These are phyloP conservation scores for Termitomyces sp. DNA, from an alignment of 768 basidiomycete species.

Conservation along the genomic window DNA sequence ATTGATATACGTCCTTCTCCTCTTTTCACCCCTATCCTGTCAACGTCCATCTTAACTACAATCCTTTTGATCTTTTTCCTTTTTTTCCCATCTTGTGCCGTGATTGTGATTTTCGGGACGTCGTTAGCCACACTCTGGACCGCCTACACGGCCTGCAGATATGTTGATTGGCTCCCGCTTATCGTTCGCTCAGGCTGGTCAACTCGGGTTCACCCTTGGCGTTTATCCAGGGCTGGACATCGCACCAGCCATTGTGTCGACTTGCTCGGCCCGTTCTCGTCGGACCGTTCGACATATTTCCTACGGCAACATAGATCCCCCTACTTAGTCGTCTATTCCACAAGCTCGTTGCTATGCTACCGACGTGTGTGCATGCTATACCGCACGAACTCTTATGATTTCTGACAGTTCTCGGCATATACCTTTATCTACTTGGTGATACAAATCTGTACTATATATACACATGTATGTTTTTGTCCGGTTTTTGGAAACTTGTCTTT, in stretches of 20 bases:
- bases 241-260: neutral
- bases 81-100: neutral
- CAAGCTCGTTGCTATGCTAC: neutral
- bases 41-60: neutral
- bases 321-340: neutral
- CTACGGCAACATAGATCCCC: neutral
- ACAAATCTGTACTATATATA: constrained; percentile 1
- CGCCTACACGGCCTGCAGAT: neutral
- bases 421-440: neutral
- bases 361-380: neutral
- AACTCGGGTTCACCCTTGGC: neutral
- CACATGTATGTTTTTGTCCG: neutral
- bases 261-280: neutral
- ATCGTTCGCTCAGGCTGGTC: neutral
- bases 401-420: neutral
- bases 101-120: neutral
- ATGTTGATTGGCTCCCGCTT: neutral
- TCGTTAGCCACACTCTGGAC: neutral
- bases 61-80: neutral
- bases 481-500: too few species aligned
- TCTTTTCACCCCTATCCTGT: neutral
- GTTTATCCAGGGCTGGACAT: neutral
- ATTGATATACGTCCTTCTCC: neutral
- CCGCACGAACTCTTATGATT: neutral
- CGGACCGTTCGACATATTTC: neutral